phyloP scores from a whole-genome alignment of 352 stramenopile species.

The Globisporangium abappressorium region DNA sequence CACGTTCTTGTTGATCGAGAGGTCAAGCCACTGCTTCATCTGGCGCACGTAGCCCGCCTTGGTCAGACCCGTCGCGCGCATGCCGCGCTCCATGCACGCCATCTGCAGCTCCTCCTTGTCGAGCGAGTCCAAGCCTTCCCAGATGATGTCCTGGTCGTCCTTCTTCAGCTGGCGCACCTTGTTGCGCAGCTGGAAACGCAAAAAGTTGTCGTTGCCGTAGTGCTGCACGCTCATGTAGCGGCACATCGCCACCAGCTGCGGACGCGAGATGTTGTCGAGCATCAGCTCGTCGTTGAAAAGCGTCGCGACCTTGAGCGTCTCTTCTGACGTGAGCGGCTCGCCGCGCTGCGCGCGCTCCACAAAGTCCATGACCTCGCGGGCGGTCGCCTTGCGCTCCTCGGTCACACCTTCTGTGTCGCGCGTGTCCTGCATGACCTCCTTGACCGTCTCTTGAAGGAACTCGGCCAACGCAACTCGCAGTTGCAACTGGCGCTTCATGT shows the following conservation, averaged over 20 bases:
- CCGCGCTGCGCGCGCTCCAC: slow-evolving; percentile 78
- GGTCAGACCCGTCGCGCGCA: slow-evolving; percentile 95
- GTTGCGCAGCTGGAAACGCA: slow-evolving; percentile 94
- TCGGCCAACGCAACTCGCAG: slow-evolving; percentile 94
- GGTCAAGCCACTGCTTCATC: slow-evolving; percentile 97
- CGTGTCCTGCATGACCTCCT: slow-evolving; percentile 84
- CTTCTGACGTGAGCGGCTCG: slow-evolving; percentile 67
- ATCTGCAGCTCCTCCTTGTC: slow-evolving; percentile 97
- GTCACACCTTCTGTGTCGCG: slow-evolving; percentile 76
- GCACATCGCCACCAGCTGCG: slow-evolving; percentile 97
- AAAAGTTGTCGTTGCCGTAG: slow-evolving; percentile 95
- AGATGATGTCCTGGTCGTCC: slow-evolving; percentile 98
- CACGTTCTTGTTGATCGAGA: slow-evolving; percentile 98
- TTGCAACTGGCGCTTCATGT: slow-evolving; percentile 97
- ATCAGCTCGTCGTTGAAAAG: slow-evolving; percentile 98
- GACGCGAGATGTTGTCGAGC: slow-evolving; percentile 96
- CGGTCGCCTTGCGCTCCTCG: slow-evolving; percentile 73
- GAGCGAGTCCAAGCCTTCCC: slow-evolving; percentile 97
- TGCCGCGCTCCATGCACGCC: slow-evolving; percentile 96
- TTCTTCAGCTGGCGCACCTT: slow-evolving; percentile 94
- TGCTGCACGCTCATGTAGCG: slow-evolving; percentile 96
- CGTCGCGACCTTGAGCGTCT: slow-evolving; percentile 88
- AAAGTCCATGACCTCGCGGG: slow-evolving; percentile 83
- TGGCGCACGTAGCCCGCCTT: slow-evolving; percentile 95
- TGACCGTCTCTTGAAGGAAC: slow-evolving; percentile 98